Evolutionary conservation across 2,329 filamentous ascomycete genomes (phyloP).

Genomic region (Biscogniauxia marginata): DNA sequence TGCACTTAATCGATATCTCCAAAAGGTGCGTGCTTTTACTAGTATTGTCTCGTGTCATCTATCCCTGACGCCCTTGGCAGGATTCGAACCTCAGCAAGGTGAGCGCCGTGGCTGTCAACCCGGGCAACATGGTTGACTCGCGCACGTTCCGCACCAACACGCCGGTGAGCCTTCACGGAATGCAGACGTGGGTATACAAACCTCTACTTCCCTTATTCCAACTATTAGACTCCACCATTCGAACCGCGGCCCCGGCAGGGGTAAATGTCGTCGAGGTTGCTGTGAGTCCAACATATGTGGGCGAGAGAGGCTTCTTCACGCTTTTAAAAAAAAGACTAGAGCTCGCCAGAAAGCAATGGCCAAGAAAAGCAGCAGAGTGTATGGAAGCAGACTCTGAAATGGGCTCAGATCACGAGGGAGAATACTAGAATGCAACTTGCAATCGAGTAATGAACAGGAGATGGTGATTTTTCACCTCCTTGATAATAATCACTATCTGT

Average conservation of each 20-base stretch:
- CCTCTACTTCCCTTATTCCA: slow-evolving; percentile 26
- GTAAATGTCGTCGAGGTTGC: slow-evolving; percentile 16
- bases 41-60: no score
- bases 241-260: slow-evolving; percentile 29
- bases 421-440: no score
- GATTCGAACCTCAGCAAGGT: slow-evolving; percentile 26
- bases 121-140: slow-evolving; percentile 34
- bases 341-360: slow-evolving; percentile 32
- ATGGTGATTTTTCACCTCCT: neutral
- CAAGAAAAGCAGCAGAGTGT: slow-evolving; percentile 29
- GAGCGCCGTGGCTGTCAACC: slow-evolving; percentile 26
- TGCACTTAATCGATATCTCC: no score
- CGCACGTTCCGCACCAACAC: slow-evolving; percentile 35
- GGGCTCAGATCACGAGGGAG: slow-evolving; percentile 18
- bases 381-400: slow-evolving; percentile 34
- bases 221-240: slow-evolving; percentile 32
- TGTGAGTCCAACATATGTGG: slow-evolving; percentile 24
- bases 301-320: slow-evolving; percentile 35
- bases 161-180: slow-evolving; percentile 23
- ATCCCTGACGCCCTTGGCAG: no score
- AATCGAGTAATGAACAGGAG: neutral
- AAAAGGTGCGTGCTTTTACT: no score
- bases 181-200: slow-evolving; percentile 28
- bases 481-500: neutral
- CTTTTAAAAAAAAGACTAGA: slow-evolving; percentile 28